Base-by-base conservation (phyloP, 116 monocot genomes). In the Zostera marina region DNA sequence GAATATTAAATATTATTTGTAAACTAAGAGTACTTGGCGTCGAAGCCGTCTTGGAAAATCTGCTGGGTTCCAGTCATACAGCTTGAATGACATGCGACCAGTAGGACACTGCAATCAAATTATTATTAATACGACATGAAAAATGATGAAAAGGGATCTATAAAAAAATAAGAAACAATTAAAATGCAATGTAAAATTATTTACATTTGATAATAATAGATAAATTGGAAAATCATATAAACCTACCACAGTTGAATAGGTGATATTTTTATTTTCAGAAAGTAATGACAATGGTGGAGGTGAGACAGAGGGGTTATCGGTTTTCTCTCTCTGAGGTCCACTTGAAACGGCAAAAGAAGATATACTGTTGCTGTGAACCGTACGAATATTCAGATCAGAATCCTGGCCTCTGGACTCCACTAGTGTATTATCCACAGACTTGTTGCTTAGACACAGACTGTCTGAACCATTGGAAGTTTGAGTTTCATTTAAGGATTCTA, bases 51-150 rank as follows among this genome's bases (percentile, higher is more conserved):
- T 80, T 44, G 98, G 98, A 73, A 98, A 98, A 55, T 98, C 98
- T 59, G 98, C 98, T 61, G 90, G 98, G 54, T 98, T 98, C 98
- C 98, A 98, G 56, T 90, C 98, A 75, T 98, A 98, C 44, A 98
- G 83, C 73, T 98, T 98, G 65, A 98, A 98, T 68, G 98, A 98
- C 59, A 98, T 76, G 17, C 98, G 90, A 58, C 90, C 98, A 71
- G 98, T 98, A 22, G 98, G 90, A 66, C 90, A 98, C 98, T 98
- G 68, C 53, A 89, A 86, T 62, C 24, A 74, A 55, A 62, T 62
- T 48, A 63, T 15, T 26, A 17, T 55, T 24, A 42, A 16, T 44
- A 56, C 23, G 32, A 32, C 32, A 3, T 3, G 32, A 3, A 2
- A 32, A 32, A 3, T 32, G 32, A 56, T 56, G 25, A 15, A 32